Conservation (phyloP, 202 grass and related monocot species). For the Panicum virgatum region DNA sequence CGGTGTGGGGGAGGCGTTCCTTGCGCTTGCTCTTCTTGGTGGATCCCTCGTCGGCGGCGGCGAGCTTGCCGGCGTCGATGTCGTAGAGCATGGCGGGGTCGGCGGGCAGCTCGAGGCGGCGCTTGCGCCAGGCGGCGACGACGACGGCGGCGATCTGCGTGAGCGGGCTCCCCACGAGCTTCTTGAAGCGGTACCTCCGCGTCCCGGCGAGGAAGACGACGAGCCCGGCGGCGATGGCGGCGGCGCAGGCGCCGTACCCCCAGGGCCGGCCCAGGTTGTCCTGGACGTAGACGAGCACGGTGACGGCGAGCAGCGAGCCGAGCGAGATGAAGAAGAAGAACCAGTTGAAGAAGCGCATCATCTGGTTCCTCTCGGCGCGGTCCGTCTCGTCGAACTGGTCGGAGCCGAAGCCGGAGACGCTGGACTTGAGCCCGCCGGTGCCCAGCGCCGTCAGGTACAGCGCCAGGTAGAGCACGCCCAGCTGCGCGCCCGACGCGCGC, state of each 20-base stretch:
- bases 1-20: conserved; percentile 74
- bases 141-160: conserved; percentile 77
- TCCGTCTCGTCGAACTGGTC: conserved; percentile 88
- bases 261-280: conserved; percentile 65
- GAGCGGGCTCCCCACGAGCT: conserved; percentile 70
- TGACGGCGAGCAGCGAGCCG: conserved; percentile 78
- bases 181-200: conserved; percentile 77
- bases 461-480: conserved; percentile 64
- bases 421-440: conserved; percentile 82
- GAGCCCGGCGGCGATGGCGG: conserved; percentile 51
- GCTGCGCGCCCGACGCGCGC: conserved; percentile 48
- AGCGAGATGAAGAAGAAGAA: conserved; percentile 98
- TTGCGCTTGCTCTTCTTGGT: conserved; percentile 69
- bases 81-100: conserved; percentile 61
- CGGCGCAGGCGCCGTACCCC: conserved; percentile 68
- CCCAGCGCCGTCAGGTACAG: conserved; percentile 89
- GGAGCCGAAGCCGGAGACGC: conserved; percentile 84
- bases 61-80: conserved; percentile 41
- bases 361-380: conserved; percentile 47
- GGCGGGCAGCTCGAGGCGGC: conserved; percentile 43
- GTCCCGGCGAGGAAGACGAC: conserved; percentile 72
- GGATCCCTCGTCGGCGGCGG: conserved; percentile 12
- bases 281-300: conserved; percentile 87
- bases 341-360: conserved; percentile 94
- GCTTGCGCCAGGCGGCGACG: conserved; percentile 66